Evolutionary conservation across 306 rosid species (phyloP), one percentile per base, ranked within the genome.

Genomic region (Herpetospermum pedunculosum): DNA sequence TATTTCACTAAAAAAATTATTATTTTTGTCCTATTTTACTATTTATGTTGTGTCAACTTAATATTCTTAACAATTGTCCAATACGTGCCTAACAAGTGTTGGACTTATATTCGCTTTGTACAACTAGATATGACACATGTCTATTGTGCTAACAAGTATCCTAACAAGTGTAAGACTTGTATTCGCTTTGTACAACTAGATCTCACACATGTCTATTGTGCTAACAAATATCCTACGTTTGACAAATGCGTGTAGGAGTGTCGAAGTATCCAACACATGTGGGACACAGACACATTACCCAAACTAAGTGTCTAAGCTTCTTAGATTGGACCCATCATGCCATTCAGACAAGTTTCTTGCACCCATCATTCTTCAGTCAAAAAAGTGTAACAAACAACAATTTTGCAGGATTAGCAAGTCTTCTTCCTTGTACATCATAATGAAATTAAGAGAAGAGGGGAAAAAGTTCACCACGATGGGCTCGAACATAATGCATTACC

Each of bases 401-500:
- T 2, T 48, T 48, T 16, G 23, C 21, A 46, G 53, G 23, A 5
- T 23, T 48, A 4, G 10, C 8, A 47, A 47, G 53, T 47, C 2
- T 12, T 44, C 18, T 38, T 46, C 15, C 54, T 6, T n/a, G n/a
- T n/a, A n/a, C n/a, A n/a, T n/a, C n/a, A n/a, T n/a, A n/a, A n/a
- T n/a, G n/a, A n/a, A n/a, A n/a, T n/a, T n/a, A n/a, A n/a, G 44
- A 75, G 76, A 81, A 65, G 28, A 73, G 85, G 85, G 60, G 34
- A 54, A 30, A 53, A 75, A 77, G 76, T 77, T 78, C 49, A 76
- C 54, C 48, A 78, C n/a, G n/a, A n/a, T 80, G 82, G 78, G 81
- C 86, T 64, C 75, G 75, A 86, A 82, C 85, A 62, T 82, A 82
- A 75, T 44, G 78, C 88, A 80, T 78, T 84, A 90, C 99, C 97